Base-by-base conservation (phyloP, 75 land plant genomes). In the Pseudotsuga menziesii region DNA sequence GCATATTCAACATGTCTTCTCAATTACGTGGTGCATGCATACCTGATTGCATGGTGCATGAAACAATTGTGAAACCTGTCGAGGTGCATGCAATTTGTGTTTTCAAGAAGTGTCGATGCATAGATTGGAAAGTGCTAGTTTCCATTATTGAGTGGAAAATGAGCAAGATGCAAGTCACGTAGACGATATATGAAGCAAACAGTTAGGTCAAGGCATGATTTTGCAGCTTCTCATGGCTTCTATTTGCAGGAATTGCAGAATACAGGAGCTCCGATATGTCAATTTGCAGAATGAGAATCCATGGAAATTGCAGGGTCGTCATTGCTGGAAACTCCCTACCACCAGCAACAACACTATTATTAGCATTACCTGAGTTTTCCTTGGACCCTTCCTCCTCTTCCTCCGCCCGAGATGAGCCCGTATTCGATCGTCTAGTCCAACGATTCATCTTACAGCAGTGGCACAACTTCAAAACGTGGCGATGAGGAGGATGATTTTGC, bases 121-220 rank as follows among this genome's bases (percentile, higher is more conserved):
- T n/a, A n/a, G n/a, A n/a, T n/a, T n/a, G n/a, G n/a, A n/a, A n/a
- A n/a, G n/a, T n/a, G n/a, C n/a, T n/a, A n/a, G n/a, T n/a, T n/a
- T n/a, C n/a, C n/a, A n/a, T n/a, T n/a, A n/a, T n/a, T n/a, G 89
- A 61, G 56, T 89, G 35, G 91, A 94, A 69, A 87, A 85, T 27
- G 88, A 9, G 74, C 91, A 0, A 74, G 93, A 29, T 96, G 98
- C 88, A 92, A 86, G 56, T 88, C 93, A 8, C 79, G 99, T 57
- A 88, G 85, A 75, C 78, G 88, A 36, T 94, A 86, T 81, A 92
- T 92, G 90, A 94, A 90, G 80, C 89, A 94, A 55, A 78, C 96
- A 15, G 98, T 94, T 57, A 58, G 76, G 15, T 81, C 93, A 0
- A 79, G 98, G 23, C 93, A 89, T 44, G 81, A 84, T 14, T 88